phyloP scores from a whole-genome alignment of 352 stramenopile genomes.

The Blastocystis sp. region DNA sequence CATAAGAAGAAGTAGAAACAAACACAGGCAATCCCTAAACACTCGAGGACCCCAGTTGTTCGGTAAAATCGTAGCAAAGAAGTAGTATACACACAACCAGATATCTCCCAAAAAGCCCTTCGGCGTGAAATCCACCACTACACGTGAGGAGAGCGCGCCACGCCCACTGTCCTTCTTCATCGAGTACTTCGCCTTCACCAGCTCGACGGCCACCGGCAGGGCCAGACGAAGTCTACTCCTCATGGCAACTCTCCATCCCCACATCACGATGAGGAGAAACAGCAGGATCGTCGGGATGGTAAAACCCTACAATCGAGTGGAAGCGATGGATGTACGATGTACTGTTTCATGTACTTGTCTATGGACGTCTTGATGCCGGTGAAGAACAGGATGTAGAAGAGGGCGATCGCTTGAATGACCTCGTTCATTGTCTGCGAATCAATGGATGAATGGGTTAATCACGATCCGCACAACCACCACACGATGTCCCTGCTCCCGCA shows the following conservation, averaged over 20 bases:
- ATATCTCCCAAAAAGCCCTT: constrained; percentile 38
- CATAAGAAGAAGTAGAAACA: constrained; percentile 26
- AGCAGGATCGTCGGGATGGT: not conserved
- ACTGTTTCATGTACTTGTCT: constrained; percentile 37
- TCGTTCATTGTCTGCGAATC: not conserved
- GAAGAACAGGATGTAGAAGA: constrained; percentile 38
- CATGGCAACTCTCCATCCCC: not conserved
- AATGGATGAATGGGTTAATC: not conserved
- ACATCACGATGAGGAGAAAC: constrained; percentile 14
- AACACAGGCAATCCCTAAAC: constrained; percentile 40
- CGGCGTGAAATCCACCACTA: constrained; percentile 60
- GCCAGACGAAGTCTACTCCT: constrained; percentile 7
- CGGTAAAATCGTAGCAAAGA: constrained; percentile 45
- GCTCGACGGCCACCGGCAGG: not conserved
- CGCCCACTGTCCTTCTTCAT: not conserved
- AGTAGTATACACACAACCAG: constrained; percentile 45
- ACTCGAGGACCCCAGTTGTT: constrained; percentile 55
- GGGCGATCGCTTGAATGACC: constrained; percentile 16
- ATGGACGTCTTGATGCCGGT: not conserved
- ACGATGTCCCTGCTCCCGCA: not conserved
- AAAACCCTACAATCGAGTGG: not conserved
- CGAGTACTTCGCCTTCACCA: not conserved
- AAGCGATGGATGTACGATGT: constrained; percentile 6
- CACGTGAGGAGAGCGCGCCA: not conserved
- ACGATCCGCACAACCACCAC: not conserved